These are phyloP conservation scores for Halophytophthora batemanensis DNA, from an alignment of 352 stramenopile species.

Conservation along the genomic window DNA sequence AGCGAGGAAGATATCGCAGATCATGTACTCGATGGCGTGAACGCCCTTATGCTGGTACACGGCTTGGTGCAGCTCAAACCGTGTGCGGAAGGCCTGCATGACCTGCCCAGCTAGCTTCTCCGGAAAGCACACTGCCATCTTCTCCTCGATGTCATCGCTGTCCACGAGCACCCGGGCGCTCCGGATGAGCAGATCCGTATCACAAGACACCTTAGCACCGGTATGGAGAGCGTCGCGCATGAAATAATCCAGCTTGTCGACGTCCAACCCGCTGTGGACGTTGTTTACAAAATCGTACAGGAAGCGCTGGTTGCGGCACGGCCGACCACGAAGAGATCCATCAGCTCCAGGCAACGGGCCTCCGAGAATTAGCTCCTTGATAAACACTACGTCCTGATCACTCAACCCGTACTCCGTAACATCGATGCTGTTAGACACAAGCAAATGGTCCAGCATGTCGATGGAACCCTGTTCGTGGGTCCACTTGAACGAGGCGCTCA, in stretches of 20 bases:
- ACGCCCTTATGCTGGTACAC: slow-evolving; percentile 87
- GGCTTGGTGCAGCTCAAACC: slow-evolving; percentile 83
- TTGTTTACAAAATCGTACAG: slow-evolving; percentile 92
- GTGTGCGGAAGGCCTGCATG: slow-evolving; percentile 87
- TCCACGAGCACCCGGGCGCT: slow-evolving; percentile 72
- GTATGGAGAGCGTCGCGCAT: slow-evolving; percentile 79
- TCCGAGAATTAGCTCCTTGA: slow-evolving; percentile 80
- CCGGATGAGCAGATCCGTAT: slow-evolving; percentile 71
- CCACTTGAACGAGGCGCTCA: slow-evolving; percentile 43
- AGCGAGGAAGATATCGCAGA: slow-evolving; percentile 74
- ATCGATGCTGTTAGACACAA: slow-evolving; percentile 51
- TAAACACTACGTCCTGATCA: slow-evolving; percentile 59
- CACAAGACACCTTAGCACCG: slow-evolving; percentile 70
- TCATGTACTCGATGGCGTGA: slow-evolving; percentile 87
- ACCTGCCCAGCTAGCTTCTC: slow-evolving; percentile 85
- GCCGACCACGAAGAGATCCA: slow-evolving; percentile 34
- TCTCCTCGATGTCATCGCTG: slow-evolving; percentile 30
- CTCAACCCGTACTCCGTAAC: slow-evolving; percentile 49
- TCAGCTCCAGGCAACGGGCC: slow-evolving; percentile 40
- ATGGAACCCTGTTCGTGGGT: slow-evolving; percentile 75
- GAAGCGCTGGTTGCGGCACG: slow-evolving; percentile 48
- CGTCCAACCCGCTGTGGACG: slow-evolving; percentile 76
- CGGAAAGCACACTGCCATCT: slow-evolving; percentile 78
- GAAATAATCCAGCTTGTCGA: slow-evolving; percentile 92
- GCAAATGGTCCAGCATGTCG: slow-evolving; percentile 70